These are phyloP conservation scores for Apiotrichum veenhuisii DNA, from an alignment of 1,284 basidiomycete species.

Conservation along the genomic window DNA sequence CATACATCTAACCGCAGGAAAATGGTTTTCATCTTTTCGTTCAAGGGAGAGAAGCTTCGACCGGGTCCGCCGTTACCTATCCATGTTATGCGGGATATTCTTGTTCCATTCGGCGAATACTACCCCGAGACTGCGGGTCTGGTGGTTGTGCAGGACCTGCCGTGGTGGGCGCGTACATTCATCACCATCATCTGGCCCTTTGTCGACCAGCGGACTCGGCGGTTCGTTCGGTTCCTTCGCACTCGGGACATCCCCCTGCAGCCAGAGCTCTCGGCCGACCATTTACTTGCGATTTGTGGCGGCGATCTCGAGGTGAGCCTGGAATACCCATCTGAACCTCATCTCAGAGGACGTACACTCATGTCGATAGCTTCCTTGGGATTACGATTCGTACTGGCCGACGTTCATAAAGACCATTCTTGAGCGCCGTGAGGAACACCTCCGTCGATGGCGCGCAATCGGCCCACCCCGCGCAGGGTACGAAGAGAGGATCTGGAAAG, in stretches of 20 bases:
- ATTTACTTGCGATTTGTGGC: neutral
- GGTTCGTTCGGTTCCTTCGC: constrained; percentile 9
- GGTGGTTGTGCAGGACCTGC: constrained; percentile 31
- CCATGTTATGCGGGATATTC: neutral
- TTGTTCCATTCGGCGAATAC: constrained; percentile 7
- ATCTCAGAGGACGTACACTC: neutral
- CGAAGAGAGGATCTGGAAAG: constrained; percentile 14
- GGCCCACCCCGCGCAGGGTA: constrained; percentile 25
- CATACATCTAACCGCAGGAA: neutral
- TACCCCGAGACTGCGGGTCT: constrained; percentile 35
- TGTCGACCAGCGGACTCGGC: constrained; percentile 25
- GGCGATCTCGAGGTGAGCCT: constrained; percentile 8
- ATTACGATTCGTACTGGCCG: constrained; percentile 36
- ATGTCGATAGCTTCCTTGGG: constrained; percentile 11
- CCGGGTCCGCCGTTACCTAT: neutral
- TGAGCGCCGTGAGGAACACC: constrained; percentile 20
- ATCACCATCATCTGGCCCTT: constrained; percentile 42
- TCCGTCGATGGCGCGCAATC: constrained; percentile 21
- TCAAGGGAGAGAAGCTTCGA: neutral
- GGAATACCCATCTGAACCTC: constrained; percentile 22
- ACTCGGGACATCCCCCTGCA: constrained; percentile 18
- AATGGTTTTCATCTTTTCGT: neutral
- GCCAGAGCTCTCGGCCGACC: neutral
- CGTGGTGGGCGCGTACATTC: constrained; percentile 36
- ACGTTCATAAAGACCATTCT: constrained; percentile 23